These are phyloP conservation scores for Mrakia gelida DNA, from an alignment of 768 basidiomycete species.

Conservation along the genomic window DNA sequence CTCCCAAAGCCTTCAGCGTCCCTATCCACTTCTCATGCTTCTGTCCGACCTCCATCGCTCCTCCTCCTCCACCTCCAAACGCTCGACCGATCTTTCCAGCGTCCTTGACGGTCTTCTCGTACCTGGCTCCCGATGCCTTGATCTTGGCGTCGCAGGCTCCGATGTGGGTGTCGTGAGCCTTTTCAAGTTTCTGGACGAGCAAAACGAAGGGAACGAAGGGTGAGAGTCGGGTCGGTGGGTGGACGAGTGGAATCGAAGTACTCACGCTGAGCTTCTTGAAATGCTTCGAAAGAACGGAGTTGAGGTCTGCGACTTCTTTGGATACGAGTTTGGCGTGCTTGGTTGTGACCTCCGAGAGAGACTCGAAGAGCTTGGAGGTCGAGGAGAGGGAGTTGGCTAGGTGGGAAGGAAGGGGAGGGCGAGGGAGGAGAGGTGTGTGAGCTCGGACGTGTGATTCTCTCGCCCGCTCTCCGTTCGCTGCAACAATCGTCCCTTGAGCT, in stretches of 20 bases:
- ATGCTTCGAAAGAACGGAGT: not conserved
- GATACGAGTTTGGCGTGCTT: constrained; percentile 16
- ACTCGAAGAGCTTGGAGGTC: not conserved
- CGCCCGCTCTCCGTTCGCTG: too few relatives aligned
- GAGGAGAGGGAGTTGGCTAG: constrained; percentile 18
- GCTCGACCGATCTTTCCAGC: not conserved
- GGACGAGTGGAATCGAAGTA: too few relatives aligned
- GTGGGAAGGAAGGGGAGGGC: not conserved
- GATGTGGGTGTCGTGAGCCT: constrained; percentile 10
- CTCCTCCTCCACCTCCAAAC: not conserved
- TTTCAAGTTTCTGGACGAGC: not conserved
- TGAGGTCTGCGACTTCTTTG: constrained; percentile 8
- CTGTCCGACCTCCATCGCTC: not conserved
- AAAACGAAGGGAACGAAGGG: not conserved
- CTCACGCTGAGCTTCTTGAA: constrained; percentile 14
- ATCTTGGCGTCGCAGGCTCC: constrained; percentile 14
- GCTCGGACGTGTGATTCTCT: too few relatives aligned
- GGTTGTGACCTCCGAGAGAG: not conserved
- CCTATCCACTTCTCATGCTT: constrained; percentile 20
- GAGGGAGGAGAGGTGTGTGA: not conserved
- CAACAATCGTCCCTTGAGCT: too few relatives aligned
- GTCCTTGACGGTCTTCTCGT: constrained; percentile 17
- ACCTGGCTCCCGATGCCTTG: not conserved
- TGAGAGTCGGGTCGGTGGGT: not conserved
- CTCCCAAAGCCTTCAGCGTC: constrained; percentile 5